Base-by-base conservation (phyloP, 257 asterid genomes). In the Capsicum rhomboideum region DNA sequence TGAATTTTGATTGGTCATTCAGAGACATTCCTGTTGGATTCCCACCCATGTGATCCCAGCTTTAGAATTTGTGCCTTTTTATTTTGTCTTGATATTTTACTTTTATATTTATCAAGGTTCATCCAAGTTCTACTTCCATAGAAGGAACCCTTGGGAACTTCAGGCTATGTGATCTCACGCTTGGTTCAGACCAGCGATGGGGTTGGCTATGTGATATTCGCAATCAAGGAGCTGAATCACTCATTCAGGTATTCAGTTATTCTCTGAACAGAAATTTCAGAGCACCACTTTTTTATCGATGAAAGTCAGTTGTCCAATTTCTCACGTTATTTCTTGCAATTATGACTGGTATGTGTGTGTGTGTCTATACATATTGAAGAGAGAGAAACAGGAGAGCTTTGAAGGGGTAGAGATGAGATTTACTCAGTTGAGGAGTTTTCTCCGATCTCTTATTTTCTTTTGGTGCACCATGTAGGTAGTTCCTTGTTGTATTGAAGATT, bases 201-300 rank as follows among this genome's bases (percentile, higher is more conserved):
- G 96, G 98, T 54, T 95, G 98, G 98, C 98, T 97, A 81, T 97
- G 98, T 89, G 99, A 97, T 88, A 90, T 95, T 89, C 98, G 99
- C 83, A 91, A 93, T 91, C 98, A 92, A 92, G 97, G 93, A 84
- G 92, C 97, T 78, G 97, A 93, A 87, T 97, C 99, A 78, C 93
- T 97, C 69, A 92, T 97, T 85, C 96, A 95, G 97, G 99, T 94
- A 89, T 52, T 75, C 64, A 75, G 26, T 28, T 77, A 77, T 50
- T 77, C 21, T 50, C 63, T 16, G 82, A 23, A 49, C 61, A 75
- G 61, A 49, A 77, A 4, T 50, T 50, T 50, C 6, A 17, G n/a
- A 52, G 63, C 9, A 17, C 82, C 63, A 8, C 23, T 17, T 50
- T 74, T 74, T 77, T 50, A 77, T 26, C 16, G 17, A 50, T 50